Base-by-base conservation (phyloP, 1,284 basidiomycete genomes). In the Golubevia pallescens region DNA sequence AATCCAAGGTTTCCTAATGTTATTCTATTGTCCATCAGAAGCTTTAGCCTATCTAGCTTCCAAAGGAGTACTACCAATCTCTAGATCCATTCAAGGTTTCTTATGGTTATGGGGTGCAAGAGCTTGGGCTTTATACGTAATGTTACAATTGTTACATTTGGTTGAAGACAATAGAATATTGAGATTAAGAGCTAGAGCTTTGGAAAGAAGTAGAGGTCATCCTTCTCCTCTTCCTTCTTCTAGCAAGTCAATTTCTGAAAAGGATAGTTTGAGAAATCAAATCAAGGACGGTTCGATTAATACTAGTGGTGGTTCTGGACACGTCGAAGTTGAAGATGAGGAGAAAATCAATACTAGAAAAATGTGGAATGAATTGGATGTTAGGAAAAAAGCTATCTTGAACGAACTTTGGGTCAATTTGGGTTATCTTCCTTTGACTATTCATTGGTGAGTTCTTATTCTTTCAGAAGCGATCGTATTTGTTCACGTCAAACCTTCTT, bases 381-480 rank as follows among this genome's bases (percentile, higher is more conserved):
- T n/a, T n/a, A n/a, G n/a, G 70, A 92, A 92, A 89, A 88, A 90
- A 69, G 89, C 91, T 14, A 90, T 92, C 66, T 90, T 90, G 88
- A 91, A 90, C 67, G 92, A 94, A 73, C 80, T 92, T 23, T 86
- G 92, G 58, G 89, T 90, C 57, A 94, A 94, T 77, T 69, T 91
- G 3, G 90, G 90, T 34, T 92, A 93, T 81, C 86, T 94, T 52
- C 93, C 93, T 2, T 86, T 93, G 63, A 92, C 93, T 2, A 85
- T 93, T 60, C 93, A 95, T 82, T 94, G 93, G 93, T 93, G 71
- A 68, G 89, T 87, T 2, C 10, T 58, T n/a, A 10, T 58, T 21
- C 8, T 53, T 28, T 53, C 42, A 20, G 16, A 19, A 53, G 51
- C 51, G 19, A 16, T 19, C 51, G 51, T 53, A 16, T 53, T 53